Evolutionary conservation across 257 asterid genomes (phyloP), one percentile per base, ranked within the genome.

Genomic region (Linderniella brevidens): DNA sequence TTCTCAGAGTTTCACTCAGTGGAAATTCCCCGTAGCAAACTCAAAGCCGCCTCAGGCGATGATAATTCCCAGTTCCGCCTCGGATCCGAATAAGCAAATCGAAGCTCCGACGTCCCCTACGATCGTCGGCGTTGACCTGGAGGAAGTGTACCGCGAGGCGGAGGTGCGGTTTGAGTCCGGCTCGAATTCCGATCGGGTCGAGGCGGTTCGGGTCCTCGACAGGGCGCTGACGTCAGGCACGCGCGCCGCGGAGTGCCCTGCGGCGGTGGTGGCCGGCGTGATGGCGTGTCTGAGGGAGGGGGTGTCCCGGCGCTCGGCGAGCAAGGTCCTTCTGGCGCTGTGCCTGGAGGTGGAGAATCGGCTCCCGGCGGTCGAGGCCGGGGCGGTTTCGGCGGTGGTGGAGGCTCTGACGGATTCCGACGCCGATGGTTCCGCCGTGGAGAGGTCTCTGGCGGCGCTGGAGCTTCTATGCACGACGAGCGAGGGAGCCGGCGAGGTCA

Each of bases 1-100:
- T 47, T 82, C 92, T 20, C 92, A 82, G 59, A 82, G 94, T 35
- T 82, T 82, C 69, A 82, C 94, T 0, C 94, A 76, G 48, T 79
- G 94, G 92, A 69, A 71, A 37, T 79, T 82, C 54, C 85, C 87
- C 0, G 58, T 82, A 55, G 66, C 79, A 39, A 67, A 46, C 41
- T 66, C 90, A 4, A 75, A 76, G 50, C 57, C 48, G 3, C 54
- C 66, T 17, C 69, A 57, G 4, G 56, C 48, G n/a, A 46, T 70
- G 1, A 55, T 29, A 29, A 66, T 71, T 2, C 49, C 61, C 29
- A 18, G 60, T 17, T 73, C 60, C 11, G 29, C 52, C 19, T 49
- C 7, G 4, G n/a, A n/a, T n/a, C n/a, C n/a, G n/a, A n/a, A n/a
- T n/a, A 4, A 58, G 47, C 39, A 15, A 0, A n/a, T 64, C 55